phyloP scores from a whole-genome alignment of 1,284 basidiomycete species.

The Sanghuangporus weigelae region DNA sequence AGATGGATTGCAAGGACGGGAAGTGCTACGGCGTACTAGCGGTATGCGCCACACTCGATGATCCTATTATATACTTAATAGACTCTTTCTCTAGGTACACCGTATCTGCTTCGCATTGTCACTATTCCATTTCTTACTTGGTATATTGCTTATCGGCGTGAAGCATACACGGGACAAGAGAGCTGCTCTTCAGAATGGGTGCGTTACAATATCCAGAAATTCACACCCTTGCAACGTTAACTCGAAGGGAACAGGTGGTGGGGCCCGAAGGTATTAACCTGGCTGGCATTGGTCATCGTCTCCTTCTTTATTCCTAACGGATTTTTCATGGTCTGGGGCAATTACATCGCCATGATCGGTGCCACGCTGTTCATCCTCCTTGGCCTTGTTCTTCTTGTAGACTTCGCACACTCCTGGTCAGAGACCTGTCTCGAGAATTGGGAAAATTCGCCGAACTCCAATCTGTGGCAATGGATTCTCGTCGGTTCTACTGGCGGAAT shows the following conservation, averaged over 20 bases:
- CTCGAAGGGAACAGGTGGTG: slow-evolving; percentile 70
- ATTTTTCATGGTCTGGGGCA: slow-evolving; percentile 96
- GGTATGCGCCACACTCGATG: slow-evolving; percentile 40
- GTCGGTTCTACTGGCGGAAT: slow-evolving; percentile 89
- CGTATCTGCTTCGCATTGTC: slow-evolving; percentile 94
- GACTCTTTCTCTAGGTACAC: slow-evolving; percentile 61
- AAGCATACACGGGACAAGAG: slow-evolving; percentile 87
- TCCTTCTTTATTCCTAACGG: slow-evolving; percentile 93
- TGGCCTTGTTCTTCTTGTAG: slow-evolving; percentile 94
- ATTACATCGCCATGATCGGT: slow-evolving; percentile 87
- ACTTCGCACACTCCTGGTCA: slow-evolving; percentile 98
- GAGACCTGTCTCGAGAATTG: slow-evolving; percentile 95
- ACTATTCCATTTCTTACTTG: slow-evolving; percentile 84
- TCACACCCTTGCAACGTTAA: not conserved
- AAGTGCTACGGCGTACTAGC: slow-evolving; percentile 97
- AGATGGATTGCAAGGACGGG: slow-evolving; percentile 92
- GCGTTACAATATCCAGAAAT: slow-evolving; percentile 14
- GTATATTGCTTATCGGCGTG: slow-evolving; percentile 79
- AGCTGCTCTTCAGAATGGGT: slow-evolving; percentile 96
- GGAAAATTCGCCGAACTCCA: slow-evolving; percentile 76
- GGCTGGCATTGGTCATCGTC: slow-evolving; percentile 71
- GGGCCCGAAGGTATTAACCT: slow-evolving; percentile 92
- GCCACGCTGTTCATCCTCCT: slow-evolving; percentile 94
- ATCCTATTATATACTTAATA: not conserved
- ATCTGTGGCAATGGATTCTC: slow-evolving; percentile 95